phyloP scores from a whole-genome alignment of 768 basidiomycete genomes.

The Holtermanniella nyarrowii region DNA sequence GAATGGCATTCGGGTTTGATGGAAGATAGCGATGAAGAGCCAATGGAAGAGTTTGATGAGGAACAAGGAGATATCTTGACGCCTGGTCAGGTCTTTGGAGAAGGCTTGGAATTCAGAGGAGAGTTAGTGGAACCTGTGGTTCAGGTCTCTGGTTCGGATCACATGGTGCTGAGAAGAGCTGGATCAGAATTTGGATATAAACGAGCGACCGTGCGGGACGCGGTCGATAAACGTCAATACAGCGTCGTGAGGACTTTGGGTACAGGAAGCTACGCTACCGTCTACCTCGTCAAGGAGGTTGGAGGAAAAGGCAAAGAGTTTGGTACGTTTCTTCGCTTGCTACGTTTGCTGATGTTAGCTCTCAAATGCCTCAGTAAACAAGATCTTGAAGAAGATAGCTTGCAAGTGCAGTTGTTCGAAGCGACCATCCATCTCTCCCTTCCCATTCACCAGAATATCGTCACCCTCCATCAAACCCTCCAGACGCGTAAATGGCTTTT shows the following conservation, averaged over 20 bases:
- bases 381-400: constrained; percentile 76
- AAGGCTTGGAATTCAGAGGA: constrained; percentile 35
- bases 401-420: constrained; percentile 84
- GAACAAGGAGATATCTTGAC: constrained; percentile 25
- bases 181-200: constrained; percentile 24
- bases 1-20: constrained; percentile 14
- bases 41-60: neutral
- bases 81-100: constrained; percentile 34
- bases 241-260: constrained; percentile 79
- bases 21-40: constrained; percentile 11
- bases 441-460: constrained; percentile 81
- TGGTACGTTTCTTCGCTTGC: constrained; percentile 38
- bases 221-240: constrained; percentile 44
- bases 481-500: constrained; percentile 86
- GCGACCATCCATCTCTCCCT: constrained; percentile 91
- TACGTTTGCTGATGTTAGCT: constrained; percentile 52
- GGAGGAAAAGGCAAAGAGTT: constrained; percentile 37
- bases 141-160: constrained; percentile 8
- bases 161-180: constrained; percentile 20
- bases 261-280: constrained; percentile 83
- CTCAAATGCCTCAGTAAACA: constrained; percentile 93
- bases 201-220: constrained; percentile 4
- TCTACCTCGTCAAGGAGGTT: constrained; percentile 61
- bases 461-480: constrained; percentile 80
- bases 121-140: constrained; percentile 35